Base-by-base conservation (phyloP, 2,329 filamentous ascomycete species). In the Talaromyces islandicus region DNA sequence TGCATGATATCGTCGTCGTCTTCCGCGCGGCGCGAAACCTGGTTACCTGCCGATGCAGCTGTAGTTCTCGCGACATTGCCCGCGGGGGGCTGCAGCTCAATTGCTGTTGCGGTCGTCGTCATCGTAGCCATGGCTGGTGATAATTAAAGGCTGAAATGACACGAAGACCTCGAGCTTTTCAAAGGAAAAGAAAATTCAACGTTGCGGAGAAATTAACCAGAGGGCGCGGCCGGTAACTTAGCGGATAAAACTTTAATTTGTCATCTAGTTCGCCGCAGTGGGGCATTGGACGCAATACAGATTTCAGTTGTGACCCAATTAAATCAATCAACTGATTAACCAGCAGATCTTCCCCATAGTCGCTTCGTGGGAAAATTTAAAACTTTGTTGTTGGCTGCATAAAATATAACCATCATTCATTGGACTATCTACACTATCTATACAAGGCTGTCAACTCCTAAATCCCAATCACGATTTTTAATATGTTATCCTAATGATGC, bases 1-100 rank as follows among this genome's bases (percentile, higher is more conserved):
- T 77, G 72, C 63, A 82, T 72, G 11, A 74, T 64, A 17, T 73
- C 70, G 55, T 75, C 71, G 24, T 60, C 59, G n/a, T 63, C 62
- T 12, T 32, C 30, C 35, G 32, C 25, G 43, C 19, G 21, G 32
- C 55, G 54, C 35, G 17, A n/a, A 30, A 46, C 46, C 21, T 38
- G 21, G 41, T 48, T 60, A 12, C 54, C 46, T 27, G 54, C 19
- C 29, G 32, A 41, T 24, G 59, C 55, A 24, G 50, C 55, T 7
- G 55, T 54, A 10, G 50, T 58, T 55, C 55, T 50, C n/a, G 59
- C 21, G 30, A 55, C 43, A 52, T 52, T 56, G 19, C 56, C 54
- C 21, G 35, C 19, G 19, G 24, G 55, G 24, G 63, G 10, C 46
- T 62, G 48, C 41, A 64, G 61, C 27, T 63, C 61, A 55, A 63